Base-by-base conservation (phyloP, 169 alveolate species). In the Plasmodium fragile region DNA sequence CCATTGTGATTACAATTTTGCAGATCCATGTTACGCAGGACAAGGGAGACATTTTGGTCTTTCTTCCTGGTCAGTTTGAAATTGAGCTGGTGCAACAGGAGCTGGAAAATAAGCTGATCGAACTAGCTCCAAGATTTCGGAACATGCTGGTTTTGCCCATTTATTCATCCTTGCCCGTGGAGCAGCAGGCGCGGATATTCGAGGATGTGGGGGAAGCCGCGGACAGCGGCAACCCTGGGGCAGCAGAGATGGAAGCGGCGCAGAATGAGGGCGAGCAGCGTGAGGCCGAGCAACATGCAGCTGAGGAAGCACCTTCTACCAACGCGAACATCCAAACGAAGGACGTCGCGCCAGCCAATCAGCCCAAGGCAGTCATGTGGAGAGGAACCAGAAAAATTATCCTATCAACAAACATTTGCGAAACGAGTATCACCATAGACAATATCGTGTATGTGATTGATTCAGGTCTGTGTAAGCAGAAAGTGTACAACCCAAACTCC, bases 11-110 rank as follows among this genome's bases (percentile, higher is more conserved):
- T 6, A 99, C 99, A 1, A 98, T 98, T 28, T 96, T 99, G 69
- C 99, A 99, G 96, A 99, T 99, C n/a, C 99, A 99, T 96, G 96
- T 99, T 22, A 98, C 99, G 8, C 99, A 99, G 96, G 99, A 99
- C 25, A 96, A 97, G 75, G 99, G 99, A 0, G 99, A 99, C 96
- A 98, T 99, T 22, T 96, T 99, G 72, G 99, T 99, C 34, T 99
- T 99, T 94, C 95, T 99, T 73, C 99, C 99, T 0, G 99, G 99
- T 3, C 99, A 99, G 96, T 99, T 98, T 91, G 99, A 98, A 96
- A 98, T 98, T 59, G 99, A 98, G 95, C 95, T 97, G 59, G 99
- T 99, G 4, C 97, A 97, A 81, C 99, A 98, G 95, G 98, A 98
- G 97, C 95, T 98, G 34, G 95, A 94, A 77, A 93, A 82, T 49